Conservation (phyloP, 768 basidiomycete species). For the Boletus edulis region DNA sequence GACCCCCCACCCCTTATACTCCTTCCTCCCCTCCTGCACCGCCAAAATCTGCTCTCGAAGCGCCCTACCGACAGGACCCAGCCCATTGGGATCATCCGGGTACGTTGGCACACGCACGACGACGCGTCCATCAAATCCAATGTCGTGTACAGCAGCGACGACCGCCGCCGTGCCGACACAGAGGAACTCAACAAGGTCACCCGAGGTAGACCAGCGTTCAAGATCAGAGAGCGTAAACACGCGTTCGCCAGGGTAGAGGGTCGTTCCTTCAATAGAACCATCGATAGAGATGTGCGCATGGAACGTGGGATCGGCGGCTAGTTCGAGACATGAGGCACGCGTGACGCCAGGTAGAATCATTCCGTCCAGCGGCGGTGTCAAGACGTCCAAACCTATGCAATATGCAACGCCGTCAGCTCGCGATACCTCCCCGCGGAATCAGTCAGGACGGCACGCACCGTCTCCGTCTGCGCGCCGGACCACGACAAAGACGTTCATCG, state of each 20-base stretch:
- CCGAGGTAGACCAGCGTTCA: slow-evolving; percentile 52
- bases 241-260: slow-evolving; percentile 48
- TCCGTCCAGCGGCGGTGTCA: slow-evolving; percentile 88
- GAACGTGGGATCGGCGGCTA: too few species aligned
- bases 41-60: slow-evolving; percentile 72
- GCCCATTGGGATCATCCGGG: slow-evolving; percentile 28
- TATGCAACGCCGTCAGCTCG: too few species aligned
- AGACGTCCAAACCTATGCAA: slow-evolving; percentile 54
- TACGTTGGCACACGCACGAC: slow-evolving; percentile 63
- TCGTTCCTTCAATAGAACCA: too few species aligned
- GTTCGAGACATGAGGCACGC: too few species aligned
- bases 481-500: slow-evolving; percentile 82
- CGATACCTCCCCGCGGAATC: too few species aligned
- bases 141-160: slow-evolving; percentile 66
- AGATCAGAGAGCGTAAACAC: slow-evolving; percentile 60
- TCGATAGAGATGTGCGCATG: too few species aligned
- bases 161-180: slow-evolving; percentile 84
- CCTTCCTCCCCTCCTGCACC: slow-evolving; percentile 66
- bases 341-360: too few species aligned
- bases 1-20: slow-evolving; percentile 68
- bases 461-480: slow-evolving; percentile 54
- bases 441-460: slow-evolving; percentile 27
- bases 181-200: slow-evolving; percentile 76
- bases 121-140: slow-evolving; percentile 70
- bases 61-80: slow-evolving; percentile 61